Base-by-base conservation (phyloP, 2,329 filamentous ascomycete genomes). In the Penicillium concentricum region DNA sequence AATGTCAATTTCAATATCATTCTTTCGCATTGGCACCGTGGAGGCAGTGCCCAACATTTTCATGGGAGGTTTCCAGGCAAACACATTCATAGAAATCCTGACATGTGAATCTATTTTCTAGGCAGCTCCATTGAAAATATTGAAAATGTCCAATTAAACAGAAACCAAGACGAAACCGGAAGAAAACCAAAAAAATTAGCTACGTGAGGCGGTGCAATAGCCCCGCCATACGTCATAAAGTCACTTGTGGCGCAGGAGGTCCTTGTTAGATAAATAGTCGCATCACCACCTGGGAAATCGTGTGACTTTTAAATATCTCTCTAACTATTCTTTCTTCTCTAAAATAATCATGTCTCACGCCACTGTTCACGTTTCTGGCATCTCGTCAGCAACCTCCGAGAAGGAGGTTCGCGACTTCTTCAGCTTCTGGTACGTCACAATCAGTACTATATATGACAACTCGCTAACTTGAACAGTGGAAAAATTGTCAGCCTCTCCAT, bases 391-490 rank as follows among this genome's bases (percentile, higher is more conserved):
- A 74, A 97, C 93, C 56, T 86, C 84, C 66, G 92, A 99, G 78
- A 88, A 92, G 79, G 92, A 97, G 78, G 87, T 99, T 69, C 87
- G 86, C 72, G 92, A 96, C 73, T 99, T 99, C 83, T 99, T 99
- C 83, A 94, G 89, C 81, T 97, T 97, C 77, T 87, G 85, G 91
- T 70, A 53, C 32, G 2, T 42, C 16, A 24, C 63, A 39, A 42
- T 2, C 15, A n/a, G 10, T 35, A 1, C 2, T 35, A 35, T 13
- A 45, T 20, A n/a, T 20, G 24, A 32, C n/a, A 22, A 22, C 10
- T n/a, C 18, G 16, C 45, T 62, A 49, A 16, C 44, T 47, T 57
- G n/a, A 53, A 45, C 72, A 94, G 91, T 74, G 94, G 94, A 75
- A 97, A 97, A 83, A 96, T 99, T 75, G 87, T 86, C 65, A 84